Evolutionary conservation across 495 filamentous ascomycete genomes (phyloP).

Genomic region (Schizothecium vesticola): DNA sequence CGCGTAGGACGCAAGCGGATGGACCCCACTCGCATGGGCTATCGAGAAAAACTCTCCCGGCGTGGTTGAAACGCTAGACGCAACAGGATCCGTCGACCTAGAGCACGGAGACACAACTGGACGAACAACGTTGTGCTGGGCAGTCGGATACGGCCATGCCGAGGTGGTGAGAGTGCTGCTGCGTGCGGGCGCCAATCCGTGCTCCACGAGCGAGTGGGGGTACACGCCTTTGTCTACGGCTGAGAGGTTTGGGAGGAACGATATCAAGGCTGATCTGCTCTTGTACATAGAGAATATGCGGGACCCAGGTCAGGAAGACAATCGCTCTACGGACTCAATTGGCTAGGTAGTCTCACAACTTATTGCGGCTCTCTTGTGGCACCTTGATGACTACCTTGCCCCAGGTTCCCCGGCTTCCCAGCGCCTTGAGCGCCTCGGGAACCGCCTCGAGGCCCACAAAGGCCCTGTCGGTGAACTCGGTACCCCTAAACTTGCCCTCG

Average conservation of each 20-base stretch:
- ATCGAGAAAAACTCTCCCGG: conserved; percentile 5
- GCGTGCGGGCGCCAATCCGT: conserved; percentile 1
- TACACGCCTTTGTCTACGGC: conserved; percentile 1
- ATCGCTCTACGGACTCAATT: too few species aligned
- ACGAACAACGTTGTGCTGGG: conserved; percentile 13
- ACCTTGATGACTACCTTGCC: conserved; percentile 93
- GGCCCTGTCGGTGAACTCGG: conserved; percentile 72
- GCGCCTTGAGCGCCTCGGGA: conserved; percentile 65
- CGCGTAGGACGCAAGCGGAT: conserved; percentile 20
- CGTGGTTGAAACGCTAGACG: conserved; percentile 8
- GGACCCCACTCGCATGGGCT: conserved; percentile 28
- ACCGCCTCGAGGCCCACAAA: conserved; percentile 80
- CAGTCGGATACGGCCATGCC: conserved; percentile 14
- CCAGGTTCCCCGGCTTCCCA: conserved; percentile 83
- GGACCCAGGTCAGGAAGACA: not conserved
- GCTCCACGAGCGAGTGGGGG: not conserved
- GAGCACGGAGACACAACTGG: conserved; percentile 13
- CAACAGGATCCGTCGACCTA: conserved; percentile 12
- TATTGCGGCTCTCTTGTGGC: conserved; percentile 58
- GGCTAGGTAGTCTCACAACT: conserved; percentile 29
- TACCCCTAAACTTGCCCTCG: conserved; percentile 73
- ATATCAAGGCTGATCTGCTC: not conserved
- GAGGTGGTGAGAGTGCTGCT: conserved; percentile 11
- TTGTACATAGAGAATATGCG: not conserved
- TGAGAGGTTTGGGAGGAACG: not conserved